Base-by-base conservation (phyloP, 1,139 yeast genomes). In the Magnusiomyces magnusii region DNA sequence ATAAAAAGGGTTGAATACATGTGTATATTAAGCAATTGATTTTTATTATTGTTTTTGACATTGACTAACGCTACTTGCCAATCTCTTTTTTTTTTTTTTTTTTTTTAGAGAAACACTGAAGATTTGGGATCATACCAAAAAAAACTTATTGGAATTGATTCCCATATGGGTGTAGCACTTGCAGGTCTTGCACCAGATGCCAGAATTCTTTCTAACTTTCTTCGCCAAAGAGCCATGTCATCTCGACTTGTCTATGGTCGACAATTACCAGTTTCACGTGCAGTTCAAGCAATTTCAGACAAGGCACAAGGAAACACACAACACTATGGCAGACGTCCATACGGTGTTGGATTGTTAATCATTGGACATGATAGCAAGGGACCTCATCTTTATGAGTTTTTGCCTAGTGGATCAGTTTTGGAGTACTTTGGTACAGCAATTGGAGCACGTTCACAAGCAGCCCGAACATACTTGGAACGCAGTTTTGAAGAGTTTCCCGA, bases 141-240 rank as follows among this genome's bases (percentile, higher is more conserved):
- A 80, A 93, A 93, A 73, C 81, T 93, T 68, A 87, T 93, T 71
- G 86, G 88, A 71, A 86, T 95, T 60, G 99, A 93, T 72, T 87
- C 86, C 65, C 98, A 93, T 73, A 77, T 93, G 81, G 99, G 98
- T 47, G 81, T 93, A 65, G 97, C 97, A 5, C 80, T 95, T 61
- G 97, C 99, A 0, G 99, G 99, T 3, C 81, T 93, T 69, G 97
- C 99, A 0, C 98, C 99, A 27, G 99, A 93, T 73, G 99, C 98
- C 34, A 81, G 99, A 65, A 96, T 93, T 56, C 69, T 90, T 67
- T 86, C 96, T 58, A 93, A 91, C 71, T 92, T 78, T 73, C 78
- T 93, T 69, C 84, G 99, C 71, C 92, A 90, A 68, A 95, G 91
- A 71, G 95, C 97, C 55, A 86, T 92, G 86, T 83, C 87, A 65